These are phyloP conservation scores for Xylariaceae sp. DNA, from an alignment of 2,329 filamentous ascomycete genomes.

Conservation along the genomic window DNA sequence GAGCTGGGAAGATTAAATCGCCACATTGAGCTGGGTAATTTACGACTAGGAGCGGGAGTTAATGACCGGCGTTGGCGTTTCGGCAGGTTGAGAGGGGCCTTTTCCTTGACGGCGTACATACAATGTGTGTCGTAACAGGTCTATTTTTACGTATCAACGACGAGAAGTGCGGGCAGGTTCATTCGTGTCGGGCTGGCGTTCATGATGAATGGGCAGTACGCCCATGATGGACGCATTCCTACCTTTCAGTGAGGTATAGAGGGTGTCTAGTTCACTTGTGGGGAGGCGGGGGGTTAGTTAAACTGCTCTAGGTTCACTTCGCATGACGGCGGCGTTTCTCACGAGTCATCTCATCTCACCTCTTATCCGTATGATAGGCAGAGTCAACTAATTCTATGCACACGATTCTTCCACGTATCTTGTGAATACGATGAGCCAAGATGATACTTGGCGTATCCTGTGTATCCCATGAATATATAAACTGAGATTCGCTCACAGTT, in stretches of 20 bases:
- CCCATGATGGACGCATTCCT: neutral
- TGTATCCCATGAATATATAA: neutral
- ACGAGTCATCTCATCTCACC: constrained; percentile 2
- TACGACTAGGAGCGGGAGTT: constrained; percentile 5
- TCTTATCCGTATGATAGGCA: neutral
- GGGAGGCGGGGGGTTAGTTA: neutral
- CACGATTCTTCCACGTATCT: neutral
- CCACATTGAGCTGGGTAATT: neutral
- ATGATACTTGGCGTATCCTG: neutral
- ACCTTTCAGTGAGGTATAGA: neutral
- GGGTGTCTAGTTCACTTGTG: neutral
- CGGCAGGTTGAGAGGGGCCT: constrained; percentile 10
- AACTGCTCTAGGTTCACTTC: constrained; percentile 5
- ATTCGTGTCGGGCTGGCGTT: constrained; percentile 7
- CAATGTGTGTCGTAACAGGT: constrained; percentile 6
- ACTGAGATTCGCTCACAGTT: too few relatives aligned
- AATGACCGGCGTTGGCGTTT: constrained; percentile 16
- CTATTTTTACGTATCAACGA: neutral
- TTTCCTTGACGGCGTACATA: constrained; percentile 6
- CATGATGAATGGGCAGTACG: neutral
- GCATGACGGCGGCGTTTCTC: constrained; percentile 16
- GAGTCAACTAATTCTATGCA: neutral
- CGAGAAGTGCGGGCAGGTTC: neutral
- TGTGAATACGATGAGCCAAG: neutral
- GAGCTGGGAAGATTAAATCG: constrained; percentile 83